Base-by-base conservation (phyloP, 1,139 yeast genomes). In the Blastobotrys petasosporus region DNA sequence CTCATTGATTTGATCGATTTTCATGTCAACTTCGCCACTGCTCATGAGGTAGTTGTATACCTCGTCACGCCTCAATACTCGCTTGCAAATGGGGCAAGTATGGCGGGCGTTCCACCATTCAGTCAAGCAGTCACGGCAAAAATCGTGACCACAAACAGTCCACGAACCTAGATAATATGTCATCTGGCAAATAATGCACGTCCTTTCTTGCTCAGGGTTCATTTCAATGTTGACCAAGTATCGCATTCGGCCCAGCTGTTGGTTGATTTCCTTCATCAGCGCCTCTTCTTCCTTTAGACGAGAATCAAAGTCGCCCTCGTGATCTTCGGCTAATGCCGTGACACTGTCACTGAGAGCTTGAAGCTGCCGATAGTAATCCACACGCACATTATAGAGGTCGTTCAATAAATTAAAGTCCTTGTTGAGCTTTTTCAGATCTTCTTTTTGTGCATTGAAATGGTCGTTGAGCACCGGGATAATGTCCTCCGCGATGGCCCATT, bases 71-170 rank as follows among this genome's bases (percentile, higher is more conserved):
- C 63, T 63, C 31, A 82, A 65, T 1, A 51, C 51, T 1, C 73
- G 61, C 51, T 86, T 85, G 64, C 97, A 90, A 58, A 87, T 71
- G 0, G 97, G 97, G 63, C 97, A 90, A 1, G 69, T 63, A 6
- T 63, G 61, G 35, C 74, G 74, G 16, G 69, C 69, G 11, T 66
- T 68, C 47, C 83, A 62, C 97, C 98, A 92, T 48, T 75, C 80
- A 12, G 67, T 72, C 33, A 88, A 69, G 62, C 97, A 90, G 2
- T 76, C 82, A 49, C 77, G 76, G 61, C 97, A 90, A 60, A 83
- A 90, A 56, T 81, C 82, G 64, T 90, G 97, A 0, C 97, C 97
- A 71, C 97, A 90, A 15, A 79, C 80, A 0, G 95, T 82, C 50
- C 90, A 69, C 0, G 92, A 75, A 0, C 97, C 97, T 40, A 79